Conservation (phyloP, 768 basidiomycete species). For the Thelephora ganbajun region DNA sequence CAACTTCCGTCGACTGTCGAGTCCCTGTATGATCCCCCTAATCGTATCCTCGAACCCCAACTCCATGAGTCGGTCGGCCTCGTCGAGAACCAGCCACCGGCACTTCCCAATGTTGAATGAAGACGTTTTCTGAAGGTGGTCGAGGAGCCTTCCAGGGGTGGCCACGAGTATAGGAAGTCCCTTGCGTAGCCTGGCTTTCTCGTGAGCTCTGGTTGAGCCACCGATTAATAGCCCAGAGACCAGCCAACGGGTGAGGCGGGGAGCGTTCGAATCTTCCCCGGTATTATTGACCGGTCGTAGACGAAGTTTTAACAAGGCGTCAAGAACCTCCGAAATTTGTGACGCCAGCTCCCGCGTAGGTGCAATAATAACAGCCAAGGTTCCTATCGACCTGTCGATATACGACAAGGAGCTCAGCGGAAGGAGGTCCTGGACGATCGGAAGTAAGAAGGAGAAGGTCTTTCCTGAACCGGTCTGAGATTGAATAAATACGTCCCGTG, state of each 20-base stretch:
- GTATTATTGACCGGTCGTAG: slow-evolving; percentile 43
- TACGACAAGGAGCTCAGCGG: slow-evolving; percentile 82
- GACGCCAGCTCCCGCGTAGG: slow-evolving; percentile 94
- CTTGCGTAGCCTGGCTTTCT: slow-evolving; percentile 90
- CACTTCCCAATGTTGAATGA: slow-evolving; percentile 89
- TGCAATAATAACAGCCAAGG: slow-evolving; percentile 85
- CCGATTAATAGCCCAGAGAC: slow-evolving; percentile 89
- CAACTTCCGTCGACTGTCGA: slow-evolving; percentile 72
- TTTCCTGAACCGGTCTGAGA: slow-evolving; percentile 97
- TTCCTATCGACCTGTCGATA: slow-evolving; percentile 90
- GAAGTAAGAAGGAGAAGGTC: slow-evolving; percentile 84
- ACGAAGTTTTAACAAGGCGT: slow-evolving; percentile 63
- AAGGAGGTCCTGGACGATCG: slow-evolving; percentile 89
- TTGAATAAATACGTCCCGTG: slow-evolving; percentile 82
- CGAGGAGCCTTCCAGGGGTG: slow-evolving; percentile 88
- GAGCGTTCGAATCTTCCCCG: slow-evolving; percentile 26
- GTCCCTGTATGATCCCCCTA: slow-evolving; percentile 70
- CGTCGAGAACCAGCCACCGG: slow-evolving; percentile 92
- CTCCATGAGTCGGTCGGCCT: slow-evolving; percentile 96
- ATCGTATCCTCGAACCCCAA: slow-evolving; percentile 96
- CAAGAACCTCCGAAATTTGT: slow-evolving; percentile 94
- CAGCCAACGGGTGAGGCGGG: slow-evolving; percentile 73
- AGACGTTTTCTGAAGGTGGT: slow-evolving; percentile 91
- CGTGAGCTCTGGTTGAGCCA: slow-evolving; percentile 87
- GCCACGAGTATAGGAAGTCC: slow-evolving; percentile 91